These are phyloP conservation scores for Exophiala sideris DNA, from an alignment of 2,329 filamentous ascomycete species.

Conservation along the genomic window DNA sequence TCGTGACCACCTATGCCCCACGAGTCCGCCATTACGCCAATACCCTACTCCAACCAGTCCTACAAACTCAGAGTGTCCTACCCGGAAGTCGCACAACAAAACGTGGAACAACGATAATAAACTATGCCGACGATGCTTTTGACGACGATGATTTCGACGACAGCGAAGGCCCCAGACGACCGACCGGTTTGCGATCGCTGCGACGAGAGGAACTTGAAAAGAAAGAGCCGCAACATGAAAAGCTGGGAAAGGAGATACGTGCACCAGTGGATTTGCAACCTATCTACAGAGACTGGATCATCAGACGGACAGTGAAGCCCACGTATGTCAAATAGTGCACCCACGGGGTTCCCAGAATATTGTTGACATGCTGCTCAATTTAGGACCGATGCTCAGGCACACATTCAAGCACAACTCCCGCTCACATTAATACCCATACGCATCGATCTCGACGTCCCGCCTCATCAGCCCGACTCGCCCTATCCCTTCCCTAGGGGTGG, in stretches of 20 bases:
- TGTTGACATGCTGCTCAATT: conserved; percentile 10
- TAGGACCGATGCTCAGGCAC: conserved; percentile 59
- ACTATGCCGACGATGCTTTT: conserved; percentile 94
- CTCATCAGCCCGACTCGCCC: conserved; percentile 54
- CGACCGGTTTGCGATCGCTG: conserved; percentile 78
- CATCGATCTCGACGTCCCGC: conserved; percentile 87
- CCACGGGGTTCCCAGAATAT: neutral
- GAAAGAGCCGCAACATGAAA: conserved; percentile 65
- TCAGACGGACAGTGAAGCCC: conserved; percentile 57
- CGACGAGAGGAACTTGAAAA: conserved; percentile 70
- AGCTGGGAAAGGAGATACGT: conserved; percentile 76
- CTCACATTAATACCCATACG: conserved; percentile 91
- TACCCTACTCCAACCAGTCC: conserved; percentile 80
- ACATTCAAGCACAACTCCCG: conserved; percentile 70
- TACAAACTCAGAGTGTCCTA: conserved; percentile 65
- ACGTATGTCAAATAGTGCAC: conserved; percentile 34
- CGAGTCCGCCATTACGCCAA: conserved; percentile 88
- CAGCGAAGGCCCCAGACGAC: conserved; percentile 65
- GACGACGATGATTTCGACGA: conserved; percentile 66
- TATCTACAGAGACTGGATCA: conserved; percentile 95
- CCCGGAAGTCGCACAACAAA: conserved; percentile 83
- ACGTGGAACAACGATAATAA: conserved; percentile 92
- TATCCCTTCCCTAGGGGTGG: conserved; percentile 42
- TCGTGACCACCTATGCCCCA: conserved; percentile 87
- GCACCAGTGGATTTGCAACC: conserved; percentile 80